Percentiles rank a stretch among this genome's conserved stretches.
These are phyloP conservation scores for Mycena pura DNA, from an alignment of 768 basidiomycete genomes.

Conservation along the genomic window DNA sequence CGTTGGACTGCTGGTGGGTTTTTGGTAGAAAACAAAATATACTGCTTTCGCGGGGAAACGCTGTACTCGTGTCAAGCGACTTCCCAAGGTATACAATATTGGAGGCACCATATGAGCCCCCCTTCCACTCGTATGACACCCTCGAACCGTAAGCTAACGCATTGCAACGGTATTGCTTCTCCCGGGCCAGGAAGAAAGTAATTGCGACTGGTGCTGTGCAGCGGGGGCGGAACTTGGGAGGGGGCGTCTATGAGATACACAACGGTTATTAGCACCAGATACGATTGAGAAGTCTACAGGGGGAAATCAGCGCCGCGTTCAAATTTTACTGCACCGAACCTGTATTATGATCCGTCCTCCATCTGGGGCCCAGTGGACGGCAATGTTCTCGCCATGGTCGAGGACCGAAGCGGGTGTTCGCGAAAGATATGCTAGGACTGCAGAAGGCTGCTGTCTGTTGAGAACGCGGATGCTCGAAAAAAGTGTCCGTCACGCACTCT, in stretches of 20 bases:
- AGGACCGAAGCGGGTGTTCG: conserved; percentile 78
- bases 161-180: conserved; percentile 74
- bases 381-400: conserved; percentile 83
- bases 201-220: conserved; percentile 63
- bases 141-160: conserved; percentile 75
- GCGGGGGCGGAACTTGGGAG: conserved; percentile 61
- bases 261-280: conserved; percentile 77
- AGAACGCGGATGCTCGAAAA: not conserved
- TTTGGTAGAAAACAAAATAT: conserved; percentile 76
- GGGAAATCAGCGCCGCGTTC: conserved; percentile 2
- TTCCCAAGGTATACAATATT: not conserved
- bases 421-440: conserved; percentile 73
- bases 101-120: conserved; percentile 65
- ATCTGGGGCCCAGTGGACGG: conserved; percentile 85
- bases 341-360: conserved; percentile 80
- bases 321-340: conserved; percentile 44
- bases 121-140: conserved; percentile 85
- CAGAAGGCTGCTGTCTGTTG: conserved; percentile 61
- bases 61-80: conserved; percentile 42
- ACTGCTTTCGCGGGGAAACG: conserved; percentile 74
- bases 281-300: conserved; percentile 77
- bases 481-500: conserved; percentile 56
- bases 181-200: conserved; percentile 78
- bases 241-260: conserved; percentile 62
- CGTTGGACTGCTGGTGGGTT: conserved; percentile 80